phyloP scores from a whole-genome alignment of 768 basidiomycete genomes.

The Tremella fuciformis region DNA sequence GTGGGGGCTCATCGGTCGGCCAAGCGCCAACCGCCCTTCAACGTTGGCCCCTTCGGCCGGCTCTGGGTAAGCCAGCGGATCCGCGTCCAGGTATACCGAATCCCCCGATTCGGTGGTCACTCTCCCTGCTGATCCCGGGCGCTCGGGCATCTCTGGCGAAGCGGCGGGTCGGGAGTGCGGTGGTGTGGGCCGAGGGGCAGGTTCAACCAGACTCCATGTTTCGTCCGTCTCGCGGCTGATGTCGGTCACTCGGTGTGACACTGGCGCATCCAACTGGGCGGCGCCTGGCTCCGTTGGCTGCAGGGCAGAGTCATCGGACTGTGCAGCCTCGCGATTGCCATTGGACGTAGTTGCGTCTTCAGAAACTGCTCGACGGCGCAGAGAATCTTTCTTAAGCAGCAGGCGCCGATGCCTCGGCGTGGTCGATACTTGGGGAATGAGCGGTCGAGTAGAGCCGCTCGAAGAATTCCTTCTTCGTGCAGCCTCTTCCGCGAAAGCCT shows the following conservation, averaged over 20 bases:
- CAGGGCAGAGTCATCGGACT: neutral
- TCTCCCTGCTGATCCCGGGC: neutral
- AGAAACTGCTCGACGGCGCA: neutral
- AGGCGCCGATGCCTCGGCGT: neutral
- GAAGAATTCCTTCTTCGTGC: neutral
- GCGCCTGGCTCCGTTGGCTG: neutral
- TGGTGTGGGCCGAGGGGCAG: neutral
- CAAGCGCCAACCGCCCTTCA: neutral
- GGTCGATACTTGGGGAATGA: neutral
- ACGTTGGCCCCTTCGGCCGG: neutral
- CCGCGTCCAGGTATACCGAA: conserved; percentile 4
- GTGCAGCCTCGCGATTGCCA: neutral
- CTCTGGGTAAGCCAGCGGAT: neutral
- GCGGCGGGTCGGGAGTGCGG: neutral
- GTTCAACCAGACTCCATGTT: conserved; percentile 1
- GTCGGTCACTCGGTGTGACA: too few relatives aligned
- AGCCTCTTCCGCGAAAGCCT: neutral
- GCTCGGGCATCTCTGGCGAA: neutral
- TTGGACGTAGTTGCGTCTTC: neutral
- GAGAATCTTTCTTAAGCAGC: neutral
- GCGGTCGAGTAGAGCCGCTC: neutral
- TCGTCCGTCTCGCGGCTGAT: neutral
- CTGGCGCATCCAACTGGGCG: too few relatives aligned
- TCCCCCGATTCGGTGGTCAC: neutral
- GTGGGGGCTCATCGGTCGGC: conserved; percentile 1